These are phyloP conservation scores for Exophiala lecanii-corni DNA, from an alignment of 2,329 filamentous ascomycete species.

Conservation along the genomic window DNA sequence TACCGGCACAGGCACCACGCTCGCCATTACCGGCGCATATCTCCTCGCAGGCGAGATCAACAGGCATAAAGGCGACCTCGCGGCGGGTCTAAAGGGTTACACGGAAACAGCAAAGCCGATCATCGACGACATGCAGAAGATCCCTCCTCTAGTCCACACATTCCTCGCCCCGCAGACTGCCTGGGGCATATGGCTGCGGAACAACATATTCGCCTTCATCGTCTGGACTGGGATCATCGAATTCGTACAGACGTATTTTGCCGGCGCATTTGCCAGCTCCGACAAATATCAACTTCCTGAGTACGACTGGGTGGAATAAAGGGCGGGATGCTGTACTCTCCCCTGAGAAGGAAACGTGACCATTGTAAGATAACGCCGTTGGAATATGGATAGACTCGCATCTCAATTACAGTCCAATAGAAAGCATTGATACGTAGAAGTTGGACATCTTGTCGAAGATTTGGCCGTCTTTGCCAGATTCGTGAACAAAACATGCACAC, in stretches of 20 bases:
- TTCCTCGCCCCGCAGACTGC: conserved; percentile 43
- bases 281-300: conserved; percentile 36
- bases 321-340: too few species aligned
- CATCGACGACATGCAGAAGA: conserved; percentile 32
- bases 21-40: conserved; percentile 44
- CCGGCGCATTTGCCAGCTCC: conserved; percentile 29
- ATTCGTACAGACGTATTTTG: conserved; percentile 31
- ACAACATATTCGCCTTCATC: conserved; percentile 39
- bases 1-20: conserved; percentile 35
- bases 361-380: too few species aligned
- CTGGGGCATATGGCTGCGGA: conserved; percentile 45
- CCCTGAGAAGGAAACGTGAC: too few species aligned
- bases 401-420: too few species aligned
- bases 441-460: too few species aligned
- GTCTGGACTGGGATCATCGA: conserved; percentile 33
- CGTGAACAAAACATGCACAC: too few species aligned
- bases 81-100: conserved; percentile 33
- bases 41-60: conserved; percentile 50
- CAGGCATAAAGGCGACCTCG: conserved; percentile 30
- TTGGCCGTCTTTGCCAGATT: too few species aligned
- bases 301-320: conserved; percentile 32
- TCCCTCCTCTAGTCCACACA: conserved; percentile 31
- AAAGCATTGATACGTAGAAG: too few species aligned
- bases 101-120: conserved; percentile 36
- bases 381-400: too few species aligned